A percentile compares a stretch with the other conserved stretches of the same genome.
phyloP scores from a whole-genome alignment of 768 basidiomycete genomes.

The Rhodotorula toruloides region DNA sequence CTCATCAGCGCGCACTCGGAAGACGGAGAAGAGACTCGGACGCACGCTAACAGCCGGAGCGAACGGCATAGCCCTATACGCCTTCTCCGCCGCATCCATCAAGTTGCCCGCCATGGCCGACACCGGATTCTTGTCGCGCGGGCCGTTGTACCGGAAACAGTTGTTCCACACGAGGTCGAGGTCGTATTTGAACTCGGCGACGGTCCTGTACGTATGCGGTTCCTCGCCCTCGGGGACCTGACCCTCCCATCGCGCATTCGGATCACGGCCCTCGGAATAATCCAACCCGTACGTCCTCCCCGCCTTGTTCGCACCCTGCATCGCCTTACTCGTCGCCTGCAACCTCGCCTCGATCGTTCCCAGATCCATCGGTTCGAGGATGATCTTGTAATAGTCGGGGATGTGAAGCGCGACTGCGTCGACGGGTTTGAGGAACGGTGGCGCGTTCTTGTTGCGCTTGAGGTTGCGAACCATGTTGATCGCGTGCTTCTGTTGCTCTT shows the following conservation, averaged over 20 bases:
- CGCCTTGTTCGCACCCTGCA: slow-evolving; percentile 21
- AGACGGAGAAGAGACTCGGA: slow-evolving; percentile 2
- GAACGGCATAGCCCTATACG: slow-evolving; percentile 73
- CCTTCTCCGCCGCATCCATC: slow-evolving; percentile 79
- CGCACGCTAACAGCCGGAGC: slow-evolving; percentile 48
- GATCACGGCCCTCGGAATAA: slow-evolving; percentile 39
- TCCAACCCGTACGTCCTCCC: slow-evolving; percentile 24
- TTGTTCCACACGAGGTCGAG: slow-evolving; percentile 84
- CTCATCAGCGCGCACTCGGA: not conserved
- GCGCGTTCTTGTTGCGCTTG: slow-evolving; percentile 78
- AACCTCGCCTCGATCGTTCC: slow-evolving; percentile 87
- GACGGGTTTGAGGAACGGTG: slow-evolving; percentile 78
- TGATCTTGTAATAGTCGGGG: slow-evolving; percentile 79
- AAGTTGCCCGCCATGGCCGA: slow-evolving; percentile 72
- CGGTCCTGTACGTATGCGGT: slow-evolving; percentile 59
- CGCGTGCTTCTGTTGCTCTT: slow-evolving; percentile 72
- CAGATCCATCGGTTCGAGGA: slow-evolving; percentile 91
- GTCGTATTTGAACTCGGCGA: slow-evolving; percentile 77
- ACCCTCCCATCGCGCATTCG: slow-evolving; percentile 44
- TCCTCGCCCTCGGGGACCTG: slow-evolving; percentile 10
- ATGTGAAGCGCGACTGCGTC: slow-evolving; percentile 65
- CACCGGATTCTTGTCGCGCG: slow-evolving; percentile 63
- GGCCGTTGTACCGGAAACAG: slow-evolving; percentile 85
- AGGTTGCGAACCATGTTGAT: slow-evolving; percentile 68
- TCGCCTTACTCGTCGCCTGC: slow-evolving; percentile 42